Evolutionary conservation across 371 early-diverging fungal species (phyloP).

Genomic region (Rhizopus delemar): DNA sequence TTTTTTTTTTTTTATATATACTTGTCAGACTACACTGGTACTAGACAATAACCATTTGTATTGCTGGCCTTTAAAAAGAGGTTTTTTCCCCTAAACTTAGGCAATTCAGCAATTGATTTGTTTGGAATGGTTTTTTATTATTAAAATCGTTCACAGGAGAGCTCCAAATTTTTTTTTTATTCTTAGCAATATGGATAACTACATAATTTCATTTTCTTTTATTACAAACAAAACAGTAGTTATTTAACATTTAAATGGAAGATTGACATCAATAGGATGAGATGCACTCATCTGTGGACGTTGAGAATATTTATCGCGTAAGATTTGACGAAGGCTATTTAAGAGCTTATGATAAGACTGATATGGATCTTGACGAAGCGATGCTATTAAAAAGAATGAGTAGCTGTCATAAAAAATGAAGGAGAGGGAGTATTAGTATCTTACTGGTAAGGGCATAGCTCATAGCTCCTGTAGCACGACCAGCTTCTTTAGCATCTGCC

Average conservation of each 20-base stretch:
- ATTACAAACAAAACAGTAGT: background rate
- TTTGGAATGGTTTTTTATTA: too few relatives aligned
- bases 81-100: too few relatives aligned
- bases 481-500: slow-evolving; percentile 75
- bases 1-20: too few relatives aligned
- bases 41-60: too few relatives aligned
- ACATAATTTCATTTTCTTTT: too few relatives aligned
- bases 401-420: too few relatives aligned
- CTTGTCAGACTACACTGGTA: too few relatives aligned
- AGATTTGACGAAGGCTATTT: slow-evolving; percentile 70
- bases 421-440: background rate
- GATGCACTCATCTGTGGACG: slow-evolving; percentile 81
- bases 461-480: slow-evolving; percentile 77
- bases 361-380: slow-evolving; percentile 61
- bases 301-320: slow-evolving; percentile 74
- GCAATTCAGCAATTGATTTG: too few relatives aligned
- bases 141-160: too few relatives aligned
- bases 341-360: slow-evolving; percentile 79
- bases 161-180: too few relatives aligned
- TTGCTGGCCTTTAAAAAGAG: too few relatives aligned
- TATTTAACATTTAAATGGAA: slow-evolving; percentile 51
- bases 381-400: slow-evolving; percentile 18
- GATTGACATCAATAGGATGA: slow-evolving; percentile 77
- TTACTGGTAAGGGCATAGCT: slow-evolving; percentile 74
- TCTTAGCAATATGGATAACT: too few relatives aligned